A percentile compares a stretch with the other conserved stretches of the same genome.
Conservation (phyloP, 2,329 filamentous ascomycete genomes). For the Pestalotiopsis fici region DNA sequence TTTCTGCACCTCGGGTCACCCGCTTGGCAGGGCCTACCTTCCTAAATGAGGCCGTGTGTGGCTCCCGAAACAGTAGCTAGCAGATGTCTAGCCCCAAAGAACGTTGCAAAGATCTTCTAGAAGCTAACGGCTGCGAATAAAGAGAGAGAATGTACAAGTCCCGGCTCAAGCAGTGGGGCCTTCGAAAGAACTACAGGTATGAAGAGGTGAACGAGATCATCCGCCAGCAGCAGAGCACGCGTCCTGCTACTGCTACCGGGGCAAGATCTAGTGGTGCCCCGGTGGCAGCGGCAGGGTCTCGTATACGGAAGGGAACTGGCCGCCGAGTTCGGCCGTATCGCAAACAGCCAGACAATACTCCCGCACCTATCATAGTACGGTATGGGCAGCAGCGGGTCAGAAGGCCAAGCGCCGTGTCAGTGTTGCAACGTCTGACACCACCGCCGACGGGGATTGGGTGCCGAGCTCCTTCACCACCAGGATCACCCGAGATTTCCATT, state of each 20-base stretch:
- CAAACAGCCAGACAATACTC: neutral
- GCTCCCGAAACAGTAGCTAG: neutral
- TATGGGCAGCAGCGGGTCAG: neutral
- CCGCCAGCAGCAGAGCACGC: conserved; percentile 7
- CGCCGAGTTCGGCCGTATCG: neutral
- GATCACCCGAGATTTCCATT: neutral
- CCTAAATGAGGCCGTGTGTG: neutral
- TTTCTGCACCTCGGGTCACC: neutral
- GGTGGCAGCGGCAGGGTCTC: neutral
- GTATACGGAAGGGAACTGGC: neutral
- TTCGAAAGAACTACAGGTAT: conserved; percentile 10
- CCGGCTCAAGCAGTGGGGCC: conserved; percentile 9
- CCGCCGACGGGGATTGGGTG: neutral
- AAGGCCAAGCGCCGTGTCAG: neutral
- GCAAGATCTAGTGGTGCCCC: neutral
- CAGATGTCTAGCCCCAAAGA: neutral
- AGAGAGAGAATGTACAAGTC: conserved; percentile 10
- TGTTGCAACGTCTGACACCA: neutral
- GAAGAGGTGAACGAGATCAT: conserved; percentile 10
- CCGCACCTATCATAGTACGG: neutral
- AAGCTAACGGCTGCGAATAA: neutral
- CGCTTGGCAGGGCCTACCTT: conserved; percentile 5
- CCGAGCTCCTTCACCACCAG: conserved; percentile 1
- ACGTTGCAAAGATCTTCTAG: neutral
- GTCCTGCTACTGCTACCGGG: neutral